These are phyloP conservation scores for Saturnispora bothae DNA, from an alignment of 805 yeast genomes.

Conservation along the genomic window DNA sequence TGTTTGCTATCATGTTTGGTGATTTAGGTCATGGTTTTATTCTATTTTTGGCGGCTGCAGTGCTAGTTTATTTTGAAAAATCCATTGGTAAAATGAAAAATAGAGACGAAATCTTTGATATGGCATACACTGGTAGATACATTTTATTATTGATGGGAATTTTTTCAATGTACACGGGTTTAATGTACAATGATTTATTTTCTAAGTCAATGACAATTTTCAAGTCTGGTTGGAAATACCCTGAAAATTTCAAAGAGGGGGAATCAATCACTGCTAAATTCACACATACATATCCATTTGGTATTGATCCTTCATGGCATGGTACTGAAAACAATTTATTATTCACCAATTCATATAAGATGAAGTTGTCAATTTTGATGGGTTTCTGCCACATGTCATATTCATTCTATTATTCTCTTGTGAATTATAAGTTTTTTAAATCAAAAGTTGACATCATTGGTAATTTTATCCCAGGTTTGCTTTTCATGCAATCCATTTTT, in stretches of 20 bases:
- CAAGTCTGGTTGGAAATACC: conserved; percentile 92
- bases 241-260: conserved; percentile 58
- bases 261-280: conserved; percentile 57
- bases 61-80: conserved; percentile 45
- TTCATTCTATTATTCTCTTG: conserved; percentile 63
- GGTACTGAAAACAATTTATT: conserved; percentile 87
- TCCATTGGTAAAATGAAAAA: conserved; percentile 40
- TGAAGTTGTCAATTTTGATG: conserved; percentile 91
- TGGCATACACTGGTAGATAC: conserved; percentile 93
- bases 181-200: conserved; percentile 87
- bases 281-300: conserved; percentile 67
- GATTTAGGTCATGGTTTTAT: conserved; percentile 69
- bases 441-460: conserved; percentile 59
- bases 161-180: conserved; percentile 92
- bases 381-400: conserved; percentile 94
- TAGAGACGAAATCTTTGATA: conserved; percentile 88
- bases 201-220: conserved; percentile 85
- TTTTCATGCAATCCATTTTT: conserved; percentile 68
- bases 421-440: conserved; percentile 46
- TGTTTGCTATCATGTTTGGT: conserved; percentile 81
- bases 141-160: conserved; percentile 85
- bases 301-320: conserved; percentile 94
- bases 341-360: conserved; percentile 91
- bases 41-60: conserved; percentile 43
- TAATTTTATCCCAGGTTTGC: conserved; percentile 61